Evolutionary conservation across 495 filamentous ascomycete species (phyloP).

Genomic region (Penicillium steckii): DNA sequence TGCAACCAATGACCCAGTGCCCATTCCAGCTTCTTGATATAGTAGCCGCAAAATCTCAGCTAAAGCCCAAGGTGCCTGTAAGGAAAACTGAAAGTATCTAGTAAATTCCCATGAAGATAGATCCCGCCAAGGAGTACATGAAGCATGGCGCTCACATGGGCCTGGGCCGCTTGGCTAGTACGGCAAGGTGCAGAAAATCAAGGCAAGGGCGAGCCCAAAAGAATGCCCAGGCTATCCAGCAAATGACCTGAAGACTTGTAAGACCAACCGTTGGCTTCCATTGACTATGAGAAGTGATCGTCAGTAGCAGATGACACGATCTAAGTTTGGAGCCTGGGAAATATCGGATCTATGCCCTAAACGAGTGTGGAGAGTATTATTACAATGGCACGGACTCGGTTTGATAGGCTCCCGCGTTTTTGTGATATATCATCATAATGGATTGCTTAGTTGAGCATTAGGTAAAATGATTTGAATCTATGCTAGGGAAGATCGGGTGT

Average conservation of each 20-base stretch:
- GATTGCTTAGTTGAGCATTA: neutral
- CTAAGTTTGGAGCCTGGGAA: neutral
- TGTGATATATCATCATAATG: neutral
- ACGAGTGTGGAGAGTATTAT: neutral
- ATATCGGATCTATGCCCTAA: neutral
- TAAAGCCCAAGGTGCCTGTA: too few species aligned
- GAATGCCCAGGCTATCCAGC: too few species aligned
- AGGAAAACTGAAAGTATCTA: too few species aligned
- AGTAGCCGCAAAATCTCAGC: too few species aligned
- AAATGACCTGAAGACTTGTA: too few species aligned
- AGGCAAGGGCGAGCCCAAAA: neutral
- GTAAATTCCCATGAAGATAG: too few species aligned
- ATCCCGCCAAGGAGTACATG: too few species aligned
- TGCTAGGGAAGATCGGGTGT: neutral
- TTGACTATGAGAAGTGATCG: neutral
- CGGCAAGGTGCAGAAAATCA: neutral
- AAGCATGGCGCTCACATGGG: neutral
- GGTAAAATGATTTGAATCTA: neutral
- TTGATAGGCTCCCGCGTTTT: neutral
- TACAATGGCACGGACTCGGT: neutral
- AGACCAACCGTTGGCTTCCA: neutral
- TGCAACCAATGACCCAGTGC: neutral
- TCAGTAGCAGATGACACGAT: neutral
- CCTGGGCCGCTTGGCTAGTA: neutral
- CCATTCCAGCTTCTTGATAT: too few species aligned